Conservation (phyloP, 1,284 basidiomycete species). For the Apiotrichum veenhuisii region DNA sequence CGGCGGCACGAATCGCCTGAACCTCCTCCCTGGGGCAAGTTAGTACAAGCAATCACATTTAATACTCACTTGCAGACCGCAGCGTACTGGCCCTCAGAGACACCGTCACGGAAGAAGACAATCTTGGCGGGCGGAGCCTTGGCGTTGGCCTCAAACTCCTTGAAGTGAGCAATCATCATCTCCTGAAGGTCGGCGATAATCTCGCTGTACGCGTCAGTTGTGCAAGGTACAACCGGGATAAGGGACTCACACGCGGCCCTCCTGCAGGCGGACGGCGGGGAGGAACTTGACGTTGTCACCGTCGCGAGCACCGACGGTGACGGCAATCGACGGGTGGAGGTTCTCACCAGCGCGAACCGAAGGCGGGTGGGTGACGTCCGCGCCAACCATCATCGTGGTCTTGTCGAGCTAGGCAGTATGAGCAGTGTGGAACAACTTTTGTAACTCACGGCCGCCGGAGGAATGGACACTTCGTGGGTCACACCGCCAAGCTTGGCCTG, state of each 20-base stretch:
- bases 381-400: constrained; percentile 51
- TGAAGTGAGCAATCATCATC: constrained; percentile 36
- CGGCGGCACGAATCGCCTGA: constrained; percentile 26
- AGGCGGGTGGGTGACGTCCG: constrained; percentile 40
- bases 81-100: constrained; percentile 53
- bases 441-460: constrained; percentile 4
- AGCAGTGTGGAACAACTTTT: constrained; percentile 1
- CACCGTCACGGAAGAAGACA: constrained; percentile 53
- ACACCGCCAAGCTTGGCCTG: constrained; percentile 54
- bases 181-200: constrained; percentile 30
- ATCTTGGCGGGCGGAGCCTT: constrained; percentile 47
- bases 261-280: constrained; percentile 50
- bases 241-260: constrained; percentile 42
- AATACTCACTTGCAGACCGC: constrained; percentile 45
- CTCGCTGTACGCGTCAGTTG: constrained; percentile 20
- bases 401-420: constrained; percentile 30
- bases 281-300: constrained; percentile 45
- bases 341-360: constrained; percentile 29
- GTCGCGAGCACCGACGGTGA: constrained; percentile 49
- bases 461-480: constrained; percentile 45
- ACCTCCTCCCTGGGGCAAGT: constrained; percentile 32
- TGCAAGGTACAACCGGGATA: neutral
- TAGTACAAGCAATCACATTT: neutral
- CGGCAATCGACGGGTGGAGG: constrained; percentile 51
- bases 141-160: constrained; percentile 33